A percentile compares a stretch with the other conserved stretches of the same genome.
These are phyloP conservation scores for Marasmius sp. DNA, from an alignment of 1,284 basidiomycete genomes.

Conservation along the genomic window DNA sequence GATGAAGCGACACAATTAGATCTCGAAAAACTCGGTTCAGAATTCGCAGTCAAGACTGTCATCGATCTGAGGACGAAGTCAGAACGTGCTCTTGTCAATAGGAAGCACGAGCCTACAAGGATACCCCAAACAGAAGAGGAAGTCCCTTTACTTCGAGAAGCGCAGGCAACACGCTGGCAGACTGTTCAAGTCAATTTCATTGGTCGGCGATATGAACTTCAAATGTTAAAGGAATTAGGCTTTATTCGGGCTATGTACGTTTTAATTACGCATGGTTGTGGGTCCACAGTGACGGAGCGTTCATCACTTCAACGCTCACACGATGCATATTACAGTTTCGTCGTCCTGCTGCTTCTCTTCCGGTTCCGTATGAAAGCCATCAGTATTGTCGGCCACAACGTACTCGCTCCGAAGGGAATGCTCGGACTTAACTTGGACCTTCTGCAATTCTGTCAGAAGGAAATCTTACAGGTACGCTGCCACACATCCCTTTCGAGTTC, in stretches of 20 bases:
- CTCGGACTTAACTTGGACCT: constrained; percentile 18
- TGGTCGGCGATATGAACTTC: constrained; percentile 15
- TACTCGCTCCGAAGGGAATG: constrained; percentile 16
- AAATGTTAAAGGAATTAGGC: constrained; percentile 16
- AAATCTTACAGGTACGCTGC: constrained; percentile 10
- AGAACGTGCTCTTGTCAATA: constrained; percentile 15
- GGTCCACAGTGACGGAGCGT: background rate
- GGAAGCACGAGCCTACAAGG: constrained; percentile 1
- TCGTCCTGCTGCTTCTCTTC: constrained; percentile 14
- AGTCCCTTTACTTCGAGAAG: background rate
- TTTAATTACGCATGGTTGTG: background rate
- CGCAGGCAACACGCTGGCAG: constrained; percentile 11
- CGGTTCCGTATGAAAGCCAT: constrained; percentile 16
- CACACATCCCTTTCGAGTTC: background rate
- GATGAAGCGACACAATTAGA: constrained; percentile 17
- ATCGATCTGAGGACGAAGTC: constrained; percentile 20
- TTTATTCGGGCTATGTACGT: constrained; percentile 19
- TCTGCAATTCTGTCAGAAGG: constrained; percentile 16
- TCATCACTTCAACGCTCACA: background rate
- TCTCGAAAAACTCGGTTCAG: constrained; percentile 11
- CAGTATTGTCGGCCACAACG: constrained; percentile 16
- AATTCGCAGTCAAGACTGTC: constrained; percentile 16
- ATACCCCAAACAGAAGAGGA: background rate
- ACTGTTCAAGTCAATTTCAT: constrained; percentile 17
- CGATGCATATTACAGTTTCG: constrained; percentile 10